Conservation (phyloP, 495 filamentous ascomycete genomes). For the Tuber magnatum region DNA sequence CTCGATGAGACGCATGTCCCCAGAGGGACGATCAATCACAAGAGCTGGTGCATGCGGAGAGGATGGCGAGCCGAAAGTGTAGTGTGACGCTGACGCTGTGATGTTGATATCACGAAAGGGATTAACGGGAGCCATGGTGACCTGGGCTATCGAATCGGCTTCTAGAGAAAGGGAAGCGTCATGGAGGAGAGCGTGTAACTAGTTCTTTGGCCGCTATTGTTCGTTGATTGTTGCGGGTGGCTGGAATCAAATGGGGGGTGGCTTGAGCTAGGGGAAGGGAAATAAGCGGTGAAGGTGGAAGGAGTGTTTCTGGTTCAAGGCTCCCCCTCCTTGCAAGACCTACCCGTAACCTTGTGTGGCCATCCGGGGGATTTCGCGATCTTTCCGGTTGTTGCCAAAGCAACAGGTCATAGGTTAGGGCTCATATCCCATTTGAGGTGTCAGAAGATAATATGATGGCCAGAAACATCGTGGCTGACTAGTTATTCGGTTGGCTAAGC, state of each 20-base stretch:
- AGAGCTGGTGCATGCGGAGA: slow-evolving; percentile 81
- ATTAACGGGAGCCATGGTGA: slow-evolving; percentile 55
- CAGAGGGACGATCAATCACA: slow-evolving; percentile 83
- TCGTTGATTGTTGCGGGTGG: neutral
- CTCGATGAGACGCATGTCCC: slow-evolving; percentile 80
- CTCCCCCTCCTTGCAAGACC: neutral
- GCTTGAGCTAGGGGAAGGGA: neutral
- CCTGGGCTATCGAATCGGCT: neutral
- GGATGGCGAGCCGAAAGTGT: slow-evolving; percentile 94
- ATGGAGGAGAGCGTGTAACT: neutral
- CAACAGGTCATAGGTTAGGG: too few species aligned
- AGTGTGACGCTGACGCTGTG: slow-evolving; percentile 80
- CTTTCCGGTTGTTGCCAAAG: too few species aligned
- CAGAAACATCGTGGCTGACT: too few species aligned
- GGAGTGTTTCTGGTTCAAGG: neutral
- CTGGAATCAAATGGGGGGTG: neutral
- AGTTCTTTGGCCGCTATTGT: neutral
- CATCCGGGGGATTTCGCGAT: neutral
- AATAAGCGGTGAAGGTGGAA: neutral
- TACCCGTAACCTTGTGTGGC: neutral
- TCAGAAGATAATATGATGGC: too few species aligned
- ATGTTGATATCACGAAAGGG: slow-evolving; percentile 97
- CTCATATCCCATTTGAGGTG: too few species aligned
- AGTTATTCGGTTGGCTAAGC: too few species aligned
- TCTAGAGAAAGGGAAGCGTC: neutral